Base-by-base conservation (phyloP, 441 rosid species). In the Viola pubescens region DNA sequence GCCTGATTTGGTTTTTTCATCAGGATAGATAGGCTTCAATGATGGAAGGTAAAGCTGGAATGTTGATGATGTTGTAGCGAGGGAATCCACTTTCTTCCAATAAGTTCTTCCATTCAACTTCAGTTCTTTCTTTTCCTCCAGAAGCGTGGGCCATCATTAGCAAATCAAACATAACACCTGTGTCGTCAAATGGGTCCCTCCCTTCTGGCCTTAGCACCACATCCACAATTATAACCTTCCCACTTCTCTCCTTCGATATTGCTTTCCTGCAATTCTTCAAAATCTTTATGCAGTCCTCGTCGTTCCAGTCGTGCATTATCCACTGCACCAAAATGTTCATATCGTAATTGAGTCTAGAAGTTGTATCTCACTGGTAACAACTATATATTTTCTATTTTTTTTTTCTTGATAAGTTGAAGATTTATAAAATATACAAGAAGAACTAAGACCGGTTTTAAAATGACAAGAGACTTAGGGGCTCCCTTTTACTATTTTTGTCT, bases 81-180 rank as follows among this genome's bases (percentile, higher is more conserved):
- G 75, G 65, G 38, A 82, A 82, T 8, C 85, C 87, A 38, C 71
- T 77, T 46, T 52, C 58, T n/a, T 66, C 49, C 13, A 82, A 48
- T 0, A 79, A 12, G 3, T 46, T 70, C 65, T 77, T 79, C 86
- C 88, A 79, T 61, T 80, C 75, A 4, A 13, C 11, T 48, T 73
- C 77, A 0, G 78, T 71, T 48, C 86, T 75, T 45, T 83, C 79
- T 8, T 70, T 81, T 3, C 85, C 82, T 3, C 76, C 77, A 0
- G 60, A 4, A 7, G 63, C 4, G 14, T 69, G 72, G 0, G 70
- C 79, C 3, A 73, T 4, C 85, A 78, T 81, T 0, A 59, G 13
- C 1, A 79, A n/a, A 69, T 81, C 84, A 39, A 68, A 56, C 4
- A 54, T 49, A 14, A 66, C 9, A 0, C 71, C 56, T 3, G 9